Evolutionary conservation across 2,329 filamentous ascomycete species (phyloP), one percentile per base, ranked within the genome.

Genomic region (Exophiala oligosperma): DNA sequence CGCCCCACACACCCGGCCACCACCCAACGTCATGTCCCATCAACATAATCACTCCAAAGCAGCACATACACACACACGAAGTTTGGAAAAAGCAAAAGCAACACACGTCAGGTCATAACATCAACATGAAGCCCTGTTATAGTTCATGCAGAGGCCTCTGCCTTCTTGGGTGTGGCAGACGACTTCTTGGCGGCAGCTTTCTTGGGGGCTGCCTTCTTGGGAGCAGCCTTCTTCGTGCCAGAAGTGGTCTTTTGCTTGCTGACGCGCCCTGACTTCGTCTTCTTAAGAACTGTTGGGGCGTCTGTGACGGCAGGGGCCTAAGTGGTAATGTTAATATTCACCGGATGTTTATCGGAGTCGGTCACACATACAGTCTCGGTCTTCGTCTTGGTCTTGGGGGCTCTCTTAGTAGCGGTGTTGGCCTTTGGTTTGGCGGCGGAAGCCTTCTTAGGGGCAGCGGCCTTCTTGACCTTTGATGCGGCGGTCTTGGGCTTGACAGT

Each of bases 251-350:
- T 77, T 24, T 81, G 79, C 85, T 94, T 95, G 68, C 88, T 85
- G 68, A 95, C 88, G 67, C 91, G 88, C 49, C 91, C 91, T 54
- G 90, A 87, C 84, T 94, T 94, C 74, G 91, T 92, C 84, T 90
- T 92, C 73, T 83, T 84, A 52, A 92, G 77, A 49, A 88, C 81
- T 69, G 86, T 85, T 63, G 85, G 81, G 76, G 88, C 86, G 66
- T 91, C 86, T 57, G 86, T 82, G 50, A 88, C 79, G 64, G 87
- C 87, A 57, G 86, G 84, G 14, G 84, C 85, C 82, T 86, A 65
- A 17, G 32, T 14, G 50, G 11, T 26, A 41, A 12, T 23, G 62
- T 71, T 63, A 74, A 66, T 61, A 50, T 35, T 11, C 32, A 35
- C 32, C 8, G 7, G 2, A 5, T 9, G 32, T 11, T 17, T 6